These are phyloP conservation scores for Dalbergia oliveri DNA, from an alignment of 306 rosid species.

Conservation along the genomic window DNA sequence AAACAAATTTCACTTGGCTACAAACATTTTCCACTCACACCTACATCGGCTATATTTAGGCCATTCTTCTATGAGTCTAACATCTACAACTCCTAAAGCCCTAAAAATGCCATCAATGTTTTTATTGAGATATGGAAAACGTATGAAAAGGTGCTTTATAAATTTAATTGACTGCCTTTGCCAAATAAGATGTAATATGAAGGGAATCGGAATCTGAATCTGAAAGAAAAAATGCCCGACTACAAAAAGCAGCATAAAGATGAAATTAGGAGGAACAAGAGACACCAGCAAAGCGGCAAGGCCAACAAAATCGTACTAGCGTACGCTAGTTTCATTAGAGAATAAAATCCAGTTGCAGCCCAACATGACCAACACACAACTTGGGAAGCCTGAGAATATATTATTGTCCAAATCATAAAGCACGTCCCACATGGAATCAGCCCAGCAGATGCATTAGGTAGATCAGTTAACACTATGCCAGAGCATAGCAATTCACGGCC, in stretches of 20 bases:
- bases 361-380: neutral
- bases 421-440: neutral
- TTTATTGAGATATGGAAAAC: neutral
- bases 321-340: neutral
- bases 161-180: too few species aligned
- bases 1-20: conserved; percentile 20
- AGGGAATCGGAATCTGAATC: too few species aligned
- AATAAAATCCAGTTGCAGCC: neutral
- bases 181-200: neutral
- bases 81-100: neutral
- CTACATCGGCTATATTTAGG: neutral
- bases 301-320: neutral
- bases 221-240: neutral
- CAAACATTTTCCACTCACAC: neutral
- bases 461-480: neutral
- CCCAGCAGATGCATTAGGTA: neutral
- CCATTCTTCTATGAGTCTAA: neutral
- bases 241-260: neutral
- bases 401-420: neutral
- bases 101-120: neutral
- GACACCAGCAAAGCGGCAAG: neutral
- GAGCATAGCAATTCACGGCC: neutral
- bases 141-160: too few species aligned
- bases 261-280: neutral
- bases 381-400: neutral